Percentiles rank a stretch among this genome's conserved stretches.
These are phyloP conservation scores for Fragaria iinumae DNA, from an alignment of 306 rosid species.

Conservation along the genomic window DNA sequence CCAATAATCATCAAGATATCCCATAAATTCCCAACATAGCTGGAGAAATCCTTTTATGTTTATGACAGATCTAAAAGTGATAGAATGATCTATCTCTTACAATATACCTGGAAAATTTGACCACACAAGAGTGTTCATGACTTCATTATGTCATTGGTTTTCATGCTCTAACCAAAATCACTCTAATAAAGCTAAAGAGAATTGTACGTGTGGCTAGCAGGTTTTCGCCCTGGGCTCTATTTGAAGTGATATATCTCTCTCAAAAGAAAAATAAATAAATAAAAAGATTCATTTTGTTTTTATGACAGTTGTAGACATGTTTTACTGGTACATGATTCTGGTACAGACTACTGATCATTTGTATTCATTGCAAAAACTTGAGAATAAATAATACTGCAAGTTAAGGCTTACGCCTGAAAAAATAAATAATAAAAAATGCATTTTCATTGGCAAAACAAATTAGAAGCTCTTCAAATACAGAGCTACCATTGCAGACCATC, in stretches of 20 bases:
- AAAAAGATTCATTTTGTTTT: neutral
- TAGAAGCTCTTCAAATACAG: neutral
- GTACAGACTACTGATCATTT: neutral
- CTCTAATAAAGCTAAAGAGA: neutral
- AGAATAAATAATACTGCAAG: neutral
- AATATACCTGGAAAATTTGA: neutral
- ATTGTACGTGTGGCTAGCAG: neutral
- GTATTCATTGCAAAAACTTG: neutral
- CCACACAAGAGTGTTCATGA: neutral
- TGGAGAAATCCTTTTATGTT: neutral
- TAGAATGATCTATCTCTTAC: no score
- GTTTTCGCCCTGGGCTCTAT: neutral
- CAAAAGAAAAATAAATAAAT: neutral
- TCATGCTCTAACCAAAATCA: neutral
- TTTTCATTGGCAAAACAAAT: neutral
- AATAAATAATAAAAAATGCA: neutral
- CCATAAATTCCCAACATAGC: slow-evolving; percentile 1
- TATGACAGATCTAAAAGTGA: no score
- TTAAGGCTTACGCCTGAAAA: neutral
- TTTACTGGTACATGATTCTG: neutral
- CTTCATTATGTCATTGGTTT: neutral
- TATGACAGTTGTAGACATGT: neutral
- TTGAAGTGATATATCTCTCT: neutral
- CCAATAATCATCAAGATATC: neutral
- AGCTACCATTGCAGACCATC: neutral